Evolutionary conservation across 2,329 filamentous ascomycete genomes (phyloP), one percentile per base, ranked within the genome.

Genomic region (Cordyceps militaris): DNA sequence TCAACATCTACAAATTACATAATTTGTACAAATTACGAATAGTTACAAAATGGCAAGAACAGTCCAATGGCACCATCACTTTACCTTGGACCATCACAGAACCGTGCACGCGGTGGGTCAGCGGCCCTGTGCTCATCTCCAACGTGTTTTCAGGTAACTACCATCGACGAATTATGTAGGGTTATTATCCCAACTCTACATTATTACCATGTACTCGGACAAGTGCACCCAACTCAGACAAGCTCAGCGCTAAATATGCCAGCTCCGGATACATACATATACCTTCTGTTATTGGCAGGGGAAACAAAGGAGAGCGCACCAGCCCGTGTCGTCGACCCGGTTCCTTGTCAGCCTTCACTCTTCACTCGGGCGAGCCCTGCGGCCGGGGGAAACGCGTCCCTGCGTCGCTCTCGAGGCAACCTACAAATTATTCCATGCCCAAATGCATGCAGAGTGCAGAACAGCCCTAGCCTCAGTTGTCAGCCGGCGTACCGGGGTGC

Each of bases 51-150:
- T 36, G 34, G 7, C 34, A 36, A 4, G 13, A 9, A 4, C 8
- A 36, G 7, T 14, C 7, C 13, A 9, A 42, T 42, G n/a, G n/a
- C 38, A 36, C 13, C 13, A 13, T n/a, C 9, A 16, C 38, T 40
- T 21, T n/a, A 16, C n/a, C 9, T 16, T n/a, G 13, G 8, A 40
- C 16, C 38, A 21, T 24, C 19, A 40, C 36, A 4, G 19, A 43
- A 10, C 40, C 26, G 38, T 54, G 38, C 26, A 1, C 38, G 13
- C 21, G 16, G 52, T 55, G 52, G 51, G 40, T 14, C 40, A 4
- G 13, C 40, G 46, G 28, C 28, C 26, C 46, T 23, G 49, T 47
- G 42, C 51, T 54, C 53, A 56, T 56, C 53, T 48, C 43, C 52
- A 46, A 38, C 43, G 42, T 38, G 23, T 56, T 56, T 47, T 36